A percentile compares a stretch with the other conserved stretches of the same genome.
These are phyloP conservation scores for Irpex sp. DNA, from an alignment of 1,284 basidiomycete genomes.

Conservation along the genomic window DNA sequence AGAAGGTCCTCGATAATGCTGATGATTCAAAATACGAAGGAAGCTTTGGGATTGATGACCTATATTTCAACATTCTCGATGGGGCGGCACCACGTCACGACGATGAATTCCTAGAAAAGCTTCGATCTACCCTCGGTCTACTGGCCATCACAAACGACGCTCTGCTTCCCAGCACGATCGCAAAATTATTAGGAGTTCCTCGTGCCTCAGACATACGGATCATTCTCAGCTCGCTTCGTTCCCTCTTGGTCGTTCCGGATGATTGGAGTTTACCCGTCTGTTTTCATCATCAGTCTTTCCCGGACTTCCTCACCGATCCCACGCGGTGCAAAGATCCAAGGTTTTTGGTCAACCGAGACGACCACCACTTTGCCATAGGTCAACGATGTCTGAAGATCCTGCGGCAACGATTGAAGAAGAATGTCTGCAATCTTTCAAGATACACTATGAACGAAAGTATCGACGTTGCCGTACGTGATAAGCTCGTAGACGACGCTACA, in stretches of 20 bases:
- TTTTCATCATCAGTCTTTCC: not conserved
- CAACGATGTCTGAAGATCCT: not conserved
- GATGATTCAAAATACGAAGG: not conserved
- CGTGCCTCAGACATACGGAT: not conserved
- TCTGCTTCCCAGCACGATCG: not conserved
- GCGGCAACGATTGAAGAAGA: not conserved
- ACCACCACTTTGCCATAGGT: not conserved
- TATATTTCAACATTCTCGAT: not conserved
- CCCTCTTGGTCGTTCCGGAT: slow-evolving; percentile 1
- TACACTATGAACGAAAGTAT: not conserved
- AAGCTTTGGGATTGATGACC: not conserved
- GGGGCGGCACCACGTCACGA: not conserved
- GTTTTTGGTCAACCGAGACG: not conserved
- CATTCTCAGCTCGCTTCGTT: not conserved
- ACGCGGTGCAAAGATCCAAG: not conserved
- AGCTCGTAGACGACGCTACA: not conserved
- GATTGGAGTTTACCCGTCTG: not conserved
- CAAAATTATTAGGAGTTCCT: not conserved
- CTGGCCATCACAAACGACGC: not conserved
- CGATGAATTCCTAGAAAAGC: not conserved
- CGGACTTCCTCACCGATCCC: slow-evolving; percentile 2
- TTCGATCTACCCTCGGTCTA: not conserved
- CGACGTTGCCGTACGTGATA: not conserved
- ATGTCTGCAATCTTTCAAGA: not conserved
- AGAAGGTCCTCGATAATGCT: not conserved